phyloP scores from a whole-genome alignment of 2,329 filamentous ascomycete species.

The Colletotrichum sidae region DNA sequence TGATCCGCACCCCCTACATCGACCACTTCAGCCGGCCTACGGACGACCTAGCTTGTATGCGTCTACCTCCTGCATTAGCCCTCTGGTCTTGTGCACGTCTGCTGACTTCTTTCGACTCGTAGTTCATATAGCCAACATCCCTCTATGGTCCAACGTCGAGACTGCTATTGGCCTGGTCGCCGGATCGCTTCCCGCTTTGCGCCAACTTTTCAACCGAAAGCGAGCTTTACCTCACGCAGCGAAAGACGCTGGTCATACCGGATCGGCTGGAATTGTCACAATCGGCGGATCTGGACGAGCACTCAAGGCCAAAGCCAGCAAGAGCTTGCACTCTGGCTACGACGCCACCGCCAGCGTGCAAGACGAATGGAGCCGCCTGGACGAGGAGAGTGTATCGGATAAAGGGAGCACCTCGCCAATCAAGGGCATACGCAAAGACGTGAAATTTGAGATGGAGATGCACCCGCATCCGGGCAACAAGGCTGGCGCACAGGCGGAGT shows the following conservation, averaged over 20 bases:
- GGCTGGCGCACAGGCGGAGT: no score
- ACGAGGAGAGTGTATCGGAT: constrained; percentile 34
- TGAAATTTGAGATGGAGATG: constrained; percentile 26
- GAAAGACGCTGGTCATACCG: neutral
- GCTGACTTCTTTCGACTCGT: neutral
- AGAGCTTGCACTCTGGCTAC: constrained; percentile 29
- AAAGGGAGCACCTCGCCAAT: constrained; percentile 38
- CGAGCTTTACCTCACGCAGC: constrained; percentile 13
- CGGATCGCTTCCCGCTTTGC: constrained; percentile 37
- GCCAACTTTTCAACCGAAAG: constrained; percentile 24
- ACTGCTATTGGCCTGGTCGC: constrained; percentile 39
- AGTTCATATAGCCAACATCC: constrained; percentile 40
- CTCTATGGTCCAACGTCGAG: constrained; percentile 40
- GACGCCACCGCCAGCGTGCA: constrained; percentile 24
- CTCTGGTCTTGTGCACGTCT: neutral
- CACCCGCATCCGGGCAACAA: no score
- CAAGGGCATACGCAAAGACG: constrained; percentile 31
- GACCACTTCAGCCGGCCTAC: constrained; percentile 37
- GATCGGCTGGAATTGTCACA: constrained; percentile 31
- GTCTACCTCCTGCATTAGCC: neutral
- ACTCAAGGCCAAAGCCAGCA: constrained; percentile 29
- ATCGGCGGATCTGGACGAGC: constrained; percentile 33
- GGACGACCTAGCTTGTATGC: constrained; percentile 37
- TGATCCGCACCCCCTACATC: constrained; percentile 40
- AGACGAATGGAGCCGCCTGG: constrained; percentile 37